Percentiles rank a stretch among this genome's conserved stretches.
These are phyloP conservation scores for Corylus avellana DNA, from an alignment of 306 rosid genomes.

Conservation along the genomic window DNA sequence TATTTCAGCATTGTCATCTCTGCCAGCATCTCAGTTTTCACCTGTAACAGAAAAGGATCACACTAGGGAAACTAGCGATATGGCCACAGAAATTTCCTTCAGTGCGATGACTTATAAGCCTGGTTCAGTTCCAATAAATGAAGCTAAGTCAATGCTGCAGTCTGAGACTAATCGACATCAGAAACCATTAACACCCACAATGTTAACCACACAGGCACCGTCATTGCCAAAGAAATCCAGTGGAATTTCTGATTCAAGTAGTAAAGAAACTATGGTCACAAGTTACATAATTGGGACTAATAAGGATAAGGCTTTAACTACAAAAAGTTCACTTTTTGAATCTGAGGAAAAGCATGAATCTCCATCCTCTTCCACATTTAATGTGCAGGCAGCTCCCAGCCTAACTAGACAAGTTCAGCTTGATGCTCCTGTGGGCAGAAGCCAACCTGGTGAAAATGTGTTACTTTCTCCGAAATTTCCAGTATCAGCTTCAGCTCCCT, in stretches of 20 bases:
- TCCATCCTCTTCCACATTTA: slow-evolving; percentile 32
- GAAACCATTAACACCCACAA: slow-evolving; percentile 32
- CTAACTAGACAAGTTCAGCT: slow-evolving; percentile 29
- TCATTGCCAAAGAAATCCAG: slow-evolving; percentile 34
- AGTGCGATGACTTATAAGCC: slow-evolving; percentile 25
- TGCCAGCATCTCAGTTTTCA: slow-evolving; percentile 35
- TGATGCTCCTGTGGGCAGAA: slow-evolving; percentile 30
- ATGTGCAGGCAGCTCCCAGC: slow-evolving; percentile 29
- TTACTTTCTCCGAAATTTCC: slow-evolving; percentile 33
- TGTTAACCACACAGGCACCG: slow-evolving; percentile 34
- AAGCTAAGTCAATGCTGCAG: slow-evolving; percentile 37
- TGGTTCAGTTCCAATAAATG: slow-evolving; percentile 37
- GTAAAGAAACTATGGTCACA: slow-evolving; percentile 33
- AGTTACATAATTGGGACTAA: slow-evolving; percentile 32
- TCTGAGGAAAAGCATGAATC: slow-evolving; percentile 38
- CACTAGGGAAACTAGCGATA: slow-evolving; percentile 30
- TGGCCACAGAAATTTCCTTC: slow-evolving; percentile 34
- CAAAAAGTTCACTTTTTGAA: slow-evolving; percentile 39
- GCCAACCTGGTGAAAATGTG: slow-evolving; percentile 37
- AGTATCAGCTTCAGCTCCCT: slow-evolving; percentile 38
- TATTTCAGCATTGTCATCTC: slow-evolving; percentile 31
- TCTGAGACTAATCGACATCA: slow-evolving; percentile 30
- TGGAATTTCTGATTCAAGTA: slow-evolving; percentile 37
- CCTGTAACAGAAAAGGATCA: slow-evolving; percentile 31
- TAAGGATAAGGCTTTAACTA: slow-evolving; percentile 34